Conservation (phyloP, 2,329 filamentous ascomycete species). For the Fusarium camptoceras region DNA sequence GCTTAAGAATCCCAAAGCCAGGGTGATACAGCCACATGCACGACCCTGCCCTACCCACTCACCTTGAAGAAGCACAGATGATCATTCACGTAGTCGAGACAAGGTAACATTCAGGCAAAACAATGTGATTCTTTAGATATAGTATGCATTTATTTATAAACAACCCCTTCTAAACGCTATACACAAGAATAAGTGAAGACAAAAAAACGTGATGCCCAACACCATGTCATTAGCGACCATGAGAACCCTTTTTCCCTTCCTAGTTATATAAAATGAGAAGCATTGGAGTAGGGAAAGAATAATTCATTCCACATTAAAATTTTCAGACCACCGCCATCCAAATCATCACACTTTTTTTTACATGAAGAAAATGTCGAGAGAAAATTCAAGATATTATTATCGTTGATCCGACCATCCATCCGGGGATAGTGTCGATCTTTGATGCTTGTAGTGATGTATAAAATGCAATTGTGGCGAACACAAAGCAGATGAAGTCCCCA, state of each 20-base stretch:
- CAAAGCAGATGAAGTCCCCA: constrained; percentile 15
- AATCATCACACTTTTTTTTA: constrained; percentile 14
- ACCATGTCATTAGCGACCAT: constrained; percentile 18
- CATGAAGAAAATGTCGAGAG: constrained; percentile 4
- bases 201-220: constrained; percentile 7
- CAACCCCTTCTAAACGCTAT: constrained; percentile 26
- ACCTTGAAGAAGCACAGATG: not conserved
- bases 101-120: too few relatives aligned
- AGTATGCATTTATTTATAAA: constrained; percentile 11
- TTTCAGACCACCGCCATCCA: not conserved
- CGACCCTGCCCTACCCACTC: not conserved
- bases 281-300: constrained; percentile 11
- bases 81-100: not conserved
- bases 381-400: constrained; percentile 28
- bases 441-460: constrained; percentile 16
- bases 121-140: not conserved
- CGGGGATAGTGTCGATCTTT: constrained; percentile 15
- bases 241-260: not conserved
- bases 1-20: not conserved
- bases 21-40: not conserved
- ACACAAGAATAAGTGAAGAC: constrained; percentile 1
- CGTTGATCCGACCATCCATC: constrained; percentile 22
- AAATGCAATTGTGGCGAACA: constrained; percentile 18
- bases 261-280: constrained; percentile 6
- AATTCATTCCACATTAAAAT: constrained; percentile 12